Conservation (phyloP, 2,329 filamentous ascomycete genomes). For the Periconia macrospinosa region DNA sequence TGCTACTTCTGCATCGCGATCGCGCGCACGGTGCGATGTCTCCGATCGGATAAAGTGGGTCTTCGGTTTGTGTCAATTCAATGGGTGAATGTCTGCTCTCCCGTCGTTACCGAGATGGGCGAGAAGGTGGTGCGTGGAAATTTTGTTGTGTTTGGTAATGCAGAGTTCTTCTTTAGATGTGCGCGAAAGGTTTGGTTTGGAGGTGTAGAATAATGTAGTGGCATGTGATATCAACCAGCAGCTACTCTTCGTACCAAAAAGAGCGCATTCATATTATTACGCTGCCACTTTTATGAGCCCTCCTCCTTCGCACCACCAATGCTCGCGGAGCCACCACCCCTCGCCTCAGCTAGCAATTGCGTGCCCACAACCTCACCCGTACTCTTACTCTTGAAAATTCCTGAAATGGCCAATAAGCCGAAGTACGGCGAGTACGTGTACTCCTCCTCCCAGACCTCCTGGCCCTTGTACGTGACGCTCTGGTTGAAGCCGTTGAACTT, state of each 20-base stretch:
- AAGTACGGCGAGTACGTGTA: slow-evolving; percentile 58
- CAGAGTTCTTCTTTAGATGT: too few species aligned
- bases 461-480: slow-evolving; percentile 44
- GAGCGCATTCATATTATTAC: not conserved
- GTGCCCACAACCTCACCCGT: slow-evolving; percentile 54
- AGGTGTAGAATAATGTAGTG: too few species aligned
- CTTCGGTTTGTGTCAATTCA: too few species aligned
- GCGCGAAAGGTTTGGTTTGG: too few species aligned
- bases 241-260: not conserved
- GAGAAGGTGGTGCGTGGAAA: too few species aligned
- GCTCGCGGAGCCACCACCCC: slow-evolving; percentile 56
- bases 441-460: slow-evolving; percentile 54
- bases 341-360: slow-evolving; percentile 55
- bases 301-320: slow-evolving; percentile 43
- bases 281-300: not conserved
- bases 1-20: too few species aligned
- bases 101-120: too few species aligned
- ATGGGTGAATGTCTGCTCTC: too few species aligned
- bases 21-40: too few species aligned
- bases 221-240: too few species aligned
- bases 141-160: too few species aligned
- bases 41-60: too few species aligned
- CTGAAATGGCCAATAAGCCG: slow-evolving; percentile 49
- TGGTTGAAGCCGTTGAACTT: slow-evolving; percentile 56
- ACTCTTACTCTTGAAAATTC: slow-evolving; percentile 54